phyloP scores from a whole-genome alignment of 352 stramenopile genomes.

The Phytophthora ramorum region DNA sequence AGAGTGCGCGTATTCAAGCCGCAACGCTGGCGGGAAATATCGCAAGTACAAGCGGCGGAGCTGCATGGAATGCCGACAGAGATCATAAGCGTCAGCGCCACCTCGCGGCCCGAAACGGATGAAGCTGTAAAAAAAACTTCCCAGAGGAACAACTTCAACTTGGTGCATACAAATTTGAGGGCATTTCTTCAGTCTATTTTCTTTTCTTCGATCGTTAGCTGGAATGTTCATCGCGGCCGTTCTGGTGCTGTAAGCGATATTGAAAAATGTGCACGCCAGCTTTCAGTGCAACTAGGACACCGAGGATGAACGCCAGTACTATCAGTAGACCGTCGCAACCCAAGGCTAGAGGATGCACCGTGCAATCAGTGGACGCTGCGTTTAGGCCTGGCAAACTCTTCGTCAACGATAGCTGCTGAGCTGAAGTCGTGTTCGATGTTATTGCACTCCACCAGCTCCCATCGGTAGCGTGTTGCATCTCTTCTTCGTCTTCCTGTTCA shows the following conservation, averaged over 20 bases:
- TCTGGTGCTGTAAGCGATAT: neutral
- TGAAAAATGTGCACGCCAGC: neutral
- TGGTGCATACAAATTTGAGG: neutral
- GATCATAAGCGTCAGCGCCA: constrained; percentile 9
- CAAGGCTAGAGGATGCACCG: constrained; percentile 1
- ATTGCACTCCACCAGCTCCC: constrained; percentile 10
- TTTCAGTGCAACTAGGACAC: constrained; percentile 12
- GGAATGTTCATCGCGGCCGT: neutral
- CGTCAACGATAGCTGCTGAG: neutral
- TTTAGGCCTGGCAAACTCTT: neutral
- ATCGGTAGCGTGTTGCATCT: neutral
- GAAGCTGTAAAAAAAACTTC: constrained; percentile 1
- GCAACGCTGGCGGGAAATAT: constrained; percentile 75
- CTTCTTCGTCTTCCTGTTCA: constrained; percentile 8
- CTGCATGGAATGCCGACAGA: constrained; percentile 46
- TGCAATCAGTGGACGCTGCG: neutral
- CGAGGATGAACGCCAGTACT: constrained; percentile 8
- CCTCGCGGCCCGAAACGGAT: constrained; percentile 14
- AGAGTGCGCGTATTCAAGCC: constrained; percentile 66
- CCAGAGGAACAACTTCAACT: constrained; percentile 7
- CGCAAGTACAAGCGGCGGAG: constrained; percentile 72
- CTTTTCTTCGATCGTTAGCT: neutral
- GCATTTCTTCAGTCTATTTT: neutral
- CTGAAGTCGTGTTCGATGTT: neutral
- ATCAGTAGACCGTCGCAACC: constrained; percentile 15